Base-by-base conservation (phyloP, 2,329 filamentous ascomycete species). In the Trichoderma sp. region DNA sequence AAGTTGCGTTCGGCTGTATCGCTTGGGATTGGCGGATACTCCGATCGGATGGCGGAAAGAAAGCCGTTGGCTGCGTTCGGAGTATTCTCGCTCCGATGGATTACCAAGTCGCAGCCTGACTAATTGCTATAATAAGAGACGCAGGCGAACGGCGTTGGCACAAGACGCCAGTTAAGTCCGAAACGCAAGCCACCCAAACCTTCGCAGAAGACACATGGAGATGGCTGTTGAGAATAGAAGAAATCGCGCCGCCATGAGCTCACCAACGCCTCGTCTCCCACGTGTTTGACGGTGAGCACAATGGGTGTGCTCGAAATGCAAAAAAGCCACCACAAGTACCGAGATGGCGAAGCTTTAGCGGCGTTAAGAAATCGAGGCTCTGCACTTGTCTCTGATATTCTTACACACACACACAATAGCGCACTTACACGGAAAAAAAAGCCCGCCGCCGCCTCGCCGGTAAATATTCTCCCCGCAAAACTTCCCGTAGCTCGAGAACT, bases 381-480 rank as follows among this genome's bases (percentile, higher is more conserved):
- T 43, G 33, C 33, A n/a, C 40, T 16, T 24, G 24, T 21, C 27
- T 27, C 49, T 53, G 10, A 43, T 19, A 43, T 19, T 27, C 52
- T 27, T 1, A 11, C 24, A 24, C 24, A 55, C 52, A 27, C 52
- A 7, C 14, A 55, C 21, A 29, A n/a, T n/a, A 6, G 40, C 40
- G 40, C 40, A 27, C 52, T 29, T 27, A 55, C 21, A 55, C 13
- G 40, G 40, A 1, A 19, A 19, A 29, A 29, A 55, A 55, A 55
- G 47, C 47, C 47, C 47, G 29, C 53, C 53, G 27, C 53, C 53
- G 19, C 16, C 31, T 56, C 35, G n/a, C 62, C 63, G 37, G 37
- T 29, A 11, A 24, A 35, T 40, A 59, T 24, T 49, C 63, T 52
- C 55, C 63, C 63, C 63, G 63, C 63, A 67, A 52, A 67, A 59